These are phyloP conservation scores for Datisca glomerata DNA, from an alignment of 306 rosid species.

Conservation along the genomic window DNA sequence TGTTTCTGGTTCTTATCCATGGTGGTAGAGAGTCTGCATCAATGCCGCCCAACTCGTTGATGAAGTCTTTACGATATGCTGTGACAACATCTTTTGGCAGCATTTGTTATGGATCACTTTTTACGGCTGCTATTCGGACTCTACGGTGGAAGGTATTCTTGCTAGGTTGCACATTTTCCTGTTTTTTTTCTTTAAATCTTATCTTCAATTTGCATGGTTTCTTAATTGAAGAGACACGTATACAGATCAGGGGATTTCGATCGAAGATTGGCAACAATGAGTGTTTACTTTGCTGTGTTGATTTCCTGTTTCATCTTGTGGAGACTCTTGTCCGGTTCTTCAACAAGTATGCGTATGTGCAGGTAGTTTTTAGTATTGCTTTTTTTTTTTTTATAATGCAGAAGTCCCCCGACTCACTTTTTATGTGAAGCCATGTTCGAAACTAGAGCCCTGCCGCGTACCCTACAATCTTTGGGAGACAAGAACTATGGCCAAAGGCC, in stretches of 20 bases:
- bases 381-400: no score
- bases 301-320: conserved; percentile 89
- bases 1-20: conserved; percentile 70
- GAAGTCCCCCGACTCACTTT: no score
- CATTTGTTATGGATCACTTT: conserved; percentile 94
- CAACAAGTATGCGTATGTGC: conserved; percentile 97
- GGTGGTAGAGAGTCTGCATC: conserved; percentile 59
- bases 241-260: conserved; percentile 83
- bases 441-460: no score
- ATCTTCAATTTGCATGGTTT: background rate
- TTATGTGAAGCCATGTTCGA: no score
- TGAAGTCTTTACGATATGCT: conserved; percentile 57
- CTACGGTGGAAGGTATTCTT: conserved; percentile 78
- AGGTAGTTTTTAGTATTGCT: conserved; percentile 59
- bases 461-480: no score
- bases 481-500: no score
- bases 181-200: background rate
- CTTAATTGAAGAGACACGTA: conserved; percentile 2
- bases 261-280: conserved; percentile 91
- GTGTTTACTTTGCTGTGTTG: conserved; percentile 94
- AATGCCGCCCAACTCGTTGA: conserved; percentile 48
- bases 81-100: conserved; percentile 96
- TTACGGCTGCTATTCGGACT: conserved; percentile 92
- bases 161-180: background rate
- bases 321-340: conserved; percentile 97